These are phyloP conservation scores for Speleostelium caveatum DNA, from an alignment of 78 protist species.

Conservation along the genomic window DNA sequence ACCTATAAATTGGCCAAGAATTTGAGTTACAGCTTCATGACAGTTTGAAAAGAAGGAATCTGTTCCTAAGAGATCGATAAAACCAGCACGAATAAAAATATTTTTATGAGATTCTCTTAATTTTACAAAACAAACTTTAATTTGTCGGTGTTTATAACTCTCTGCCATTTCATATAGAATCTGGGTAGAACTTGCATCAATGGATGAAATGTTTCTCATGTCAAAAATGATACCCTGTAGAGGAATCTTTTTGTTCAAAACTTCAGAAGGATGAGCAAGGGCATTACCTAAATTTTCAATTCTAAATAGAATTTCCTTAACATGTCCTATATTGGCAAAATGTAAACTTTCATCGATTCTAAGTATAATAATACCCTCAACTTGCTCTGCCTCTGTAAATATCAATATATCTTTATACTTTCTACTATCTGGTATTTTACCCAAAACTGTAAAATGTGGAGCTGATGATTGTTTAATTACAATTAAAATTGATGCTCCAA, in stretches of 20 bases:
- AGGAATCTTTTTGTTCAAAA: neutral
- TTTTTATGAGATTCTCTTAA: conserved; percentile 35
- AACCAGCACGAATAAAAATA: conserved; percentile 59
- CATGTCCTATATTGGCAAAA: conserved; percentile 79
- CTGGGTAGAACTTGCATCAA: conserved; percentile 60
- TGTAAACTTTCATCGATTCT: conserved; percentile 61
- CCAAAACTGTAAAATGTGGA: conserved; percentile 72
- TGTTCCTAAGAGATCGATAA: conserved; percentile 42
- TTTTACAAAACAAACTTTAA: conserved; percentile 54
- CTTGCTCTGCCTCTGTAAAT: conserved; percentile 53
- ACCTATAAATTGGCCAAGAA: neutral
- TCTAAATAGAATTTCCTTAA: conserved; percentile 59
- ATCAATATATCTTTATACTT: conserved; percentile 60
- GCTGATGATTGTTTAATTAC: conserved; percentile 73
- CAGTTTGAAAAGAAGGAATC: conserved; percentile 29
- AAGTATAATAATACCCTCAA: conserved; percentile 59
- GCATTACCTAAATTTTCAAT: conserved; percentile 78
- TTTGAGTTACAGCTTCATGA: conserved; percentile 49
- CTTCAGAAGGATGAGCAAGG: conserved; percentile 63
- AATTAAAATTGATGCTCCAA: conserved; percentile 65
- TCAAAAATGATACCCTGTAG: conserved; percentile 61
- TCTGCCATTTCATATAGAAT: conserved; percentile 45
- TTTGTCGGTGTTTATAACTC: conserved; percentile 18
- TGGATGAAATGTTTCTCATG: conserved; percentile 59
- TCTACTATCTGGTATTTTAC: conserved; percentile 9